A percentile compares a stretch with the other conserved stretches of the same genome.
phyloP scores from a whole-genome alignment of 2,329 filamentous ascomycete genomes.

The Colletotrichum euphorbiae region DNA sequence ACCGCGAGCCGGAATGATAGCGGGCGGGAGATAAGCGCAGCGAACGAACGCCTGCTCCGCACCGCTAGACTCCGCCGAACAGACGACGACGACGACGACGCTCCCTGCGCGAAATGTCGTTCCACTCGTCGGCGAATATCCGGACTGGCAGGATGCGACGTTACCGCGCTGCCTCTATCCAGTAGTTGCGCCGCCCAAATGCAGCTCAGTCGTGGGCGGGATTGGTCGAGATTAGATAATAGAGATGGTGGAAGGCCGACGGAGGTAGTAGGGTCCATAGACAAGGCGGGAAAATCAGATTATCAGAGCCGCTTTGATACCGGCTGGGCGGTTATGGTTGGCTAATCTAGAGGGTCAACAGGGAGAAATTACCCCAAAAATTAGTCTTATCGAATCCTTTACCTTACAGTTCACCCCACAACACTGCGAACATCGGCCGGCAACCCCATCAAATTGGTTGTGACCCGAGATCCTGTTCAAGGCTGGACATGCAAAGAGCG shows the following conservation, averaged over 20 bases:
- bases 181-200: neutral
- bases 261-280: neutral
- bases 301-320: conserved; percentile 1
- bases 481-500: neutral
- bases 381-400: conserved; percentile 22
- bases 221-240: no score
- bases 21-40: conserved; percentile 24
- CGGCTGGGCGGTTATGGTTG: conserved; percentile 10
- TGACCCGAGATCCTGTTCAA: neutral
- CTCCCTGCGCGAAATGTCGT: conserved; percentile 4
- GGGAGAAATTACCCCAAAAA: neutral
- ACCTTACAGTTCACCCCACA: conserved; percentile 18
- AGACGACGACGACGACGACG: conserved; percentile 19
- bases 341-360: neutral
- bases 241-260: neutral
- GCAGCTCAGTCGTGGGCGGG: no score
- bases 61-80: conserved; percentile 34
- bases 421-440: conserved; percentile 17
- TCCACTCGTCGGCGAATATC: conserved; percentile 26
- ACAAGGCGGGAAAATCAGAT: neutral
- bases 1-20: conserved; percentile 5
- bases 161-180: conserved; percentile 3
- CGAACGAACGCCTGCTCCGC: neutral
- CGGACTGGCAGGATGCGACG: conserved; percentile 23
- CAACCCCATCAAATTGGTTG: neutral